Percentiles rank a stretch among this genome's conserved stretches.
phyloP scores from a whole-genome alignment of 441 rosid genomes.

The Codiaeum variegatum region DNA sequence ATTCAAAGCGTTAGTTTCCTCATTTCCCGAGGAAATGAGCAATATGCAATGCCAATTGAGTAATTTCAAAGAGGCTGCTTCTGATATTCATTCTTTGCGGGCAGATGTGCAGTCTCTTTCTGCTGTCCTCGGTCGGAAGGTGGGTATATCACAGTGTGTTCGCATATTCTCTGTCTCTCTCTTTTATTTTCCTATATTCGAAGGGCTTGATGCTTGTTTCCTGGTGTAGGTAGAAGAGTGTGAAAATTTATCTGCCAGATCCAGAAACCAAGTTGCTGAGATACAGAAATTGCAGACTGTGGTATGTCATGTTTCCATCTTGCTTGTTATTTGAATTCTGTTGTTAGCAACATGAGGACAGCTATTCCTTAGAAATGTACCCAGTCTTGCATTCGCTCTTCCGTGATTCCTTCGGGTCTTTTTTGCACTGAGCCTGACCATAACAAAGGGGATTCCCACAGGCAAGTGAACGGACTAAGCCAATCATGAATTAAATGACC shows the following conservation, averaged over 20 bases:
- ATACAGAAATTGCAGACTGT: constrained; percentile 55
- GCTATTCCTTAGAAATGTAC: too few species aligned
- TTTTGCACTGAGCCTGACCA: too few species aligned
- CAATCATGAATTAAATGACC: too few species aligned
- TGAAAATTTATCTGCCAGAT: constrained; percentile 52
- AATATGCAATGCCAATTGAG: constrained; percentile 77
- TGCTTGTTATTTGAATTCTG: neutral
- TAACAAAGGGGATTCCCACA: too few species aligned
- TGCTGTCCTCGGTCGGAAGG: constrained; percentile 67
- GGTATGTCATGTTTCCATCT: constrained; percentile 46
- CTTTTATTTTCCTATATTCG: constrained; percentile 17
- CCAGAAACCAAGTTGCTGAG: constrained; percentile 58
- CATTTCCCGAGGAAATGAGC: constrained; percentile 90
- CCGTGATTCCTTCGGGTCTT: too few species aligned
- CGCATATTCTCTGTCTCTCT: neutral
- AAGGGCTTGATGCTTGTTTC: constrained; percentile 21
- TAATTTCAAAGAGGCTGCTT: constrained; percentile 67
- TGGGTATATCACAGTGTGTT: constrained; percentile 28
- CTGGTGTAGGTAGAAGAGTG: constrained; percentile 67
- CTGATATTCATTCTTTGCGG: constrained; percentile 72
- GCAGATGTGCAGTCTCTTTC: constrained; percentile 86
- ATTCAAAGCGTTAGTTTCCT: constrained; percentile 78
- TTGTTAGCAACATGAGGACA: too few species aligned
- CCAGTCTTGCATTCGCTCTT: too few species aligned
- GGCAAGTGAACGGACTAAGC: too few species aligned